Percentiles rank a stretch among this genome's conserved stretches.
Evolutionary conservation across 2,329 filamentous ascomycete genomes (phyloP).

Genomic region (Calonectria crousiana): DNA sequence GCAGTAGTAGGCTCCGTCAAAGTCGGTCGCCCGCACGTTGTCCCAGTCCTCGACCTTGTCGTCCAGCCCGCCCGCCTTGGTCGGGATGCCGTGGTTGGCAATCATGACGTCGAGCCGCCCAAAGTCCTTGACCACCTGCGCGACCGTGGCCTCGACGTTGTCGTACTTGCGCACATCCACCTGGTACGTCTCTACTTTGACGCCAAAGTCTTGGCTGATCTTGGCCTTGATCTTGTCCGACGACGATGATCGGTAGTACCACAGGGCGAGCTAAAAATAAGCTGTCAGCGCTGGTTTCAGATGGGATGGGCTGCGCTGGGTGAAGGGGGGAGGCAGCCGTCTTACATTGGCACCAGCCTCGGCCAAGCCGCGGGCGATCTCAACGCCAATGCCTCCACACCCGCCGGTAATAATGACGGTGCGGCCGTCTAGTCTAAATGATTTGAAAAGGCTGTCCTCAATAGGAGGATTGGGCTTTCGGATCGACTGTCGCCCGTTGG

Average conservation of each 20-base stretch:
- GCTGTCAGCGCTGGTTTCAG: neutral
- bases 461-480: slow-evolving; percentile 40
- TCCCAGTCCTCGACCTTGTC: slow-evolving; percentile 46
- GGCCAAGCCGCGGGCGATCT: slow-evolving; percentile 31
- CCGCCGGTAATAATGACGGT: slow-evolving; percentile 36
- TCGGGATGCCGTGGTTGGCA: slow-evolving; percentile 50
- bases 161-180: slow-evolving; percentile 31
- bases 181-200: slow-evolving; percentile 33
- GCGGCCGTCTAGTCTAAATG: slow-evolving; percentile 31
- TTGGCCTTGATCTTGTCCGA: slow-evolving; percentile 23
- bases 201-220: slow-evolving; percentile 30
- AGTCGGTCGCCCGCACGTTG: slow-evolving; percentile 46
- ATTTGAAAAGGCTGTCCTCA: slow-evolving; percentile 35
- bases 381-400: slow-evolving; percentile 30
- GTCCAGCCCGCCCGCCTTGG: slow-evolving; percentile 48
- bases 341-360: slow-evolving; percentile 34
- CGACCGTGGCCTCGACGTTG: slow-evolving; percentile 46
- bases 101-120: slow-evolving; percentile 51
- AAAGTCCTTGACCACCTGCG: slow-evolving; percentile 46
- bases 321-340: neutral
- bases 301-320: neutral
- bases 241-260: slow-evolving; percentile 27
- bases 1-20: slow-evolving; percentile 50
- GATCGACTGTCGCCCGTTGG: slow-evolving; percentile 32
- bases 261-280: slow-evolving; percentile 27